A percentile compares a stretch with the other conserved stretches of the same genome.
Conservation (phyloP, 768 basidiomycete species). For the Mycena indigotica region DNA sequence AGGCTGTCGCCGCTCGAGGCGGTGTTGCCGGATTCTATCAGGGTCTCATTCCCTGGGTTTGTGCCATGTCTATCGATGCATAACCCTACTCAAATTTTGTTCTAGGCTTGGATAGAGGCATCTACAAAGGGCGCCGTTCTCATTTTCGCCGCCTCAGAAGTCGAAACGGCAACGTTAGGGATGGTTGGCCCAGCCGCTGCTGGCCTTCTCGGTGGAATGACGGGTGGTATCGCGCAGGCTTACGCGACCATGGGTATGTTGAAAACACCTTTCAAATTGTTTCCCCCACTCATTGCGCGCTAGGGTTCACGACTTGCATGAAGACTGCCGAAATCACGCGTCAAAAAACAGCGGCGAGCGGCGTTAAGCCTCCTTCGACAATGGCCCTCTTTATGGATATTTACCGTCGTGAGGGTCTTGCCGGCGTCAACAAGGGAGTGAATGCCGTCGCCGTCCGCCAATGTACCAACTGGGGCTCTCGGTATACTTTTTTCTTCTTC, state of each 20-base stretch:
- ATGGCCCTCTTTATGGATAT: slow-evolving; percentile 96
- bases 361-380: slow-evolving; percentile 86
- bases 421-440: slow-evolving; percentile 98
- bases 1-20: slow-evolving; percentile 89
- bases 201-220: slow-evolving; percentile 95
- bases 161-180: slow-evolving; percentile 67
- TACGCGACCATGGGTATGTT: slow-evolving; percentile 97
- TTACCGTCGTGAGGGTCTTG: slow-evolving; percentile 88
- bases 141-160: slow-evolving; percentile 94
- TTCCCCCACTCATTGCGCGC: slow-evolving; percentile 4
- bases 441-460: slow-evolving; percentile 92
- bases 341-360: slow-evolving; percentile 84
- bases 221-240: slow-evolving; percentile 95
- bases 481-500: slow-evolving; percentile 52
- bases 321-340: slow-evolving; percentile 98
- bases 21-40: slow-evolving; percentile 92
- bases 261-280: slow-evolving; percentile 1
- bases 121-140: slow-evolving; percentile 97
- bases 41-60: slow-evolving; percentile 97
- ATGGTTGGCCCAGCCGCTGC: slow-evolving; percentile 77
- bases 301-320: slow-evolving; percentile 99
- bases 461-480: slow-evolving; percentile 92
- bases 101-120: slow-evolving; percentile 98
- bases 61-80: slow-evolving; percentile 24
- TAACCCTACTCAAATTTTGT: slow-evolving; percentile 4